Evolutionary conservation across 805 yeast genomes (phyloP), one percentile per base, ranked within the genome.

Genomic region (Starmera amethionina): DNA sequence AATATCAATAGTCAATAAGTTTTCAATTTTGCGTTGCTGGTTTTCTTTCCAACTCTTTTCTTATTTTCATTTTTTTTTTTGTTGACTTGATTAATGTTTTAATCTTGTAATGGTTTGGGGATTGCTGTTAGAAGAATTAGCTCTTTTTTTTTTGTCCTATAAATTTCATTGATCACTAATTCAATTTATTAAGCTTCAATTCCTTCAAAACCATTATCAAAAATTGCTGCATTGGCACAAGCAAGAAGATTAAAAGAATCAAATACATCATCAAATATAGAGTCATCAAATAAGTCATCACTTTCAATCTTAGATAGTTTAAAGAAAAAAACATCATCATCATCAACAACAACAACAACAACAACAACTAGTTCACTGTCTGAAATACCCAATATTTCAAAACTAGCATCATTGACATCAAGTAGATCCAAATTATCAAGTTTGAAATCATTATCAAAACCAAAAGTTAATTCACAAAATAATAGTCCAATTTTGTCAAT

Each of bases 201-300:
- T 13, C 13, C 37, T 37, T 40, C 36, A 41, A 41, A 42, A 40
- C 46, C 34, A 32, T 30, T 51, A 37, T 51, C 55, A 8, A 52
- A 51, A 34, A 46, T 53, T 6, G 49, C 50, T 11, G 43, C 44
- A 8, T 38, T 52, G 38, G 54, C 55, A 6, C 52, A 50, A 40
- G 49, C 51, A 19, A 43, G 55, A 35, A 38, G 46, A 34, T 22
- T 42, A 4, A n/a, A 18, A 15, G 35, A 32, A 10, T 8, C 22
- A 8, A 28, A 25, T 9, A 10, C 30, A 29, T 12, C 13, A 8
- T 8, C 13, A 35, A 38, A 18, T n/a, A 16, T 22, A 16, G 32
- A 8, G 33, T 30, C 37, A 11, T 10, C 28, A 34, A 31, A 34
- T 31, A 12, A 30, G 22, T 38, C 44, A 2, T 50, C 56, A 8